Evolutionary conservation across 352 stramenopile genomes (phyloP).

Genomic region (Phytophthora ohioensis): DNA sequence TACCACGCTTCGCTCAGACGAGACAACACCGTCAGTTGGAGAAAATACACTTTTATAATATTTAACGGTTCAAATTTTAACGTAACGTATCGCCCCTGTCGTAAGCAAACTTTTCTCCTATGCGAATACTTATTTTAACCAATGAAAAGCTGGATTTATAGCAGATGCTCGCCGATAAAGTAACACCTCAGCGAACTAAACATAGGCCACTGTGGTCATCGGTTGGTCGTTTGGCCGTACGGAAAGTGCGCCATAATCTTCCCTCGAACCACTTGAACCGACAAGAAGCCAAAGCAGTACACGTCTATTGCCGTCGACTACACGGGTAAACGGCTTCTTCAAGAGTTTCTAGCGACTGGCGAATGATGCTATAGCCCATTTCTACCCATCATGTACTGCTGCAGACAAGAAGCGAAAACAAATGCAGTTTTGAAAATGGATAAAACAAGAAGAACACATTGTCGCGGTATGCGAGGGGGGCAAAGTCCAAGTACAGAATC

Average conservation of each 20-base stretch:
- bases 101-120: conserved; percentile 10
- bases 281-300: conserved; percentile 7
- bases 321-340: conserved; percentile 1
- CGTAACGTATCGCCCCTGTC: background rate
- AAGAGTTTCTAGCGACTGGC: background rate
- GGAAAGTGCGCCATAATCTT: background rate
- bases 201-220: background rate
- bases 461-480: background rate
- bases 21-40: too few species aligned
- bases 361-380: conserved; percentile 3
- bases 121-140: conserved; percentile 1
- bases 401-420: background rate
- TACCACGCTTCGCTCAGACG: too few species aligned
- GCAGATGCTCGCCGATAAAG: background rate
- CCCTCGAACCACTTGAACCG: conserved; percentile 6
- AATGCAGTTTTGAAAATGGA: conserved; percentile 19
- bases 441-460: conserved; percentile 7
- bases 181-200: background rate
- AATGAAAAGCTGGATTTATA: background rate
- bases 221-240: background rate
- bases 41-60: too few species aligned
- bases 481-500: conserved; percentile 6
- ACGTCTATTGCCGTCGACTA: conserved; percentile 19
- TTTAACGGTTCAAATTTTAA: too few species aligned
- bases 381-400: background rate